Evolutionary conservation across 345 rosid species (phyloP), one percentile per base, ranked within the genome.

Genomic region (Acer campestre): DNA sequence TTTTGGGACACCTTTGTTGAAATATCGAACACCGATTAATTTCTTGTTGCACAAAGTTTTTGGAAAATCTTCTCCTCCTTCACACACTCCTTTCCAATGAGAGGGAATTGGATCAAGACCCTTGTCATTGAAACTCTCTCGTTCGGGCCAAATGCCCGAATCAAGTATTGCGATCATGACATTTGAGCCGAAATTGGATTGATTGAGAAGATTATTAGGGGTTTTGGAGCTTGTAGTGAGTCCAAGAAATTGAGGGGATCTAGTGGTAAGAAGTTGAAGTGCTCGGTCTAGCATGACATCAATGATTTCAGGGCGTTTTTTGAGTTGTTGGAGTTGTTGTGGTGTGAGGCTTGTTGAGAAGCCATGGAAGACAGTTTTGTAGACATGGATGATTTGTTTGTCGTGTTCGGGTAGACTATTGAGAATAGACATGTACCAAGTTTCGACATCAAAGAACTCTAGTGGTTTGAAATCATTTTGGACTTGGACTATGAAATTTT

Each of bases 61-160:
- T 0, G 68, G 22, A 51, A 83, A 83, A 3, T 17, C 11, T 18
- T 55, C 74, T 22, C 82, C 85, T 27, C 35, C 66, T 2, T 9
- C 14, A 61, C 83, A 82, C 63, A 61, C 76, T 8, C 85, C 81
- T 68, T 80, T 80, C 85, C 85, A 83, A 8, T 13, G 31, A 27
- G 70, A 40, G 62, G 83, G 85, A 14, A 82, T 46, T 11, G 78
- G 80, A n/a, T 44, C 80, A 0, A 82, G 53, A 25, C 67, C 77
- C 0, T 73, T n/a, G 40, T 77, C 80, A 0, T 27, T 3, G 25
- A 80, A 83, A 74, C 81, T 79, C 0, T 2, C 20, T 17, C 67
- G 27, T 42, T 83, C 79, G 0, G 80, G 81, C 77, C 76, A 80
- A 29, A 83, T 35, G 1, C 83, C 82, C 12, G 76, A n/a, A 55